Evolutionary conservation across 768 basidiomycete genomes (phyloP).

Genomic region (Mycena filopes): DNA sequence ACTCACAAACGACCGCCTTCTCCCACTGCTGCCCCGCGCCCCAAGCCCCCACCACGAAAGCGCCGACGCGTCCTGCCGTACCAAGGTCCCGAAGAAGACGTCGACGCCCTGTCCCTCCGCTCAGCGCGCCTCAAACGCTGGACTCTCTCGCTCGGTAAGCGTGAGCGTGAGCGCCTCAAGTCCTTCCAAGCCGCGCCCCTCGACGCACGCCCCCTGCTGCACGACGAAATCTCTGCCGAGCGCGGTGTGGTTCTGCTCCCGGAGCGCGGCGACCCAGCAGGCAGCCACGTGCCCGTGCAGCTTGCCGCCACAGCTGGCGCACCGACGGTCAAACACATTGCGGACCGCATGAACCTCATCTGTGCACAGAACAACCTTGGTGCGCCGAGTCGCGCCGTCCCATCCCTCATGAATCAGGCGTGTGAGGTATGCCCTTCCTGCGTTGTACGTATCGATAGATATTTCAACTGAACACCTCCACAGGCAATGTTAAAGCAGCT

Average conservation of each 20-base stretch:
- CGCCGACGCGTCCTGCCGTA: slow-evolving; percentile 81
- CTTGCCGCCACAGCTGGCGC: slow-evolving; percentile 79
- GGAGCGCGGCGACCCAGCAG: slow-evolving; percentile 78
- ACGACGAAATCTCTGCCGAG: slow-evolving; percentile 79
- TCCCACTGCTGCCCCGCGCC: slow-evolving; percentile 68
- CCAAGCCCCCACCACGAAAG: slow-evolving; percentile 71
- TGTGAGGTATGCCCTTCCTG: slow-evolving; percentile 68
- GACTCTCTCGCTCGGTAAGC: slow-evolving; percentile 76
- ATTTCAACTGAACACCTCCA: neutral
- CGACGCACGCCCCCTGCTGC: slow-evolving; percentile 54
- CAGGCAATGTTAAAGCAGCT: slow-evolving; percentile 88
- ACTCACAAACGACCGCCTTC: slow-evolving; percentile 75
- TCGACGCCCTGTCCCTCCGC: slow-evolving; percentile 64
- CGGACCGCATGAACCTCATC: slow-evolving; percentile 83
- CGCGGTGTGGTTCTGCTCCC: slow-evolving; percentile 70
- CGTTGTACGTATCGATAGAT: neutral
- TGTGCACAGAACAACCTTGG: slow-evolving; percentile 80
- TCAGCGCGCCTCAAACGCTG: slow-evolving; percentile 78
- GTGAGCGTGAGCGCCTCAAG: slow-evolving; percentile 79
- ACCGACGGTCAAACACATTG: slow-evolving; percentile 80
- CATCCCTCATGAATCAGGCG: slow-evolving; percentile 78
- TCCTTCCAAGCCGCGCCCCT: slow-evolving; percentile 55
- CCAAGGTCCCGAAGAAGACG: slow-evolving; percentile 69
- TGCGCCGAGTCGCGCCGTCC: slow-evolving; percentile 68
- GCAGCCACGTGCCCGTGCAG: slow-evolving; percentile 76